phyloP scores from a whole-genome alignment of 208 protist genomes.

The Crithidia mellificae region DNA sequence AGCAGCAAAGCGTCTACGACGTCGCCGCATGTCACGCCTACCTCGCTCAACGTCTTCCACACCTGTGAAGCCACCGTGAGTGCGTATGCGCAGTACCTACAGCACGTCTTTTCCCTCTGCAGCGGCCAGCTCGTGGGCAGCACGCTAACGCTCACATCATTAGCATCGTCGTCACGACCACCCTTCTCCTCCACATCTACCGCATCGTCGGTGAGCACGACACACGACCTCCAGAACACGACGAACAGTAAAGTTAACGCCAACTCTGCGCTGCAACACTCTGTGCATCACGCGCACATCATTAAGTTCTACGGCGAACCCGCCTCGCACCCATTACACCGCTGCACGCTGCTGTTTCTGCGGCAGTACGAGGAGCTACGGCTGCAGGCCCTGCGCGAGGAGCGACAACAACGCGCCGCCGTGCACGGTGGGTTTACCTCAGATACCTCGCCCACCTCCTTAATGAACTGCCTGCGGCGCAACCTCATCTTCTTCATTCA shows the following conservation, averaged over 20 bases:
- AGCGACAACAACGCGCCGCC: constrained; percentile 6
- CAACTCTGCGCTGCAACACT: too few relatives aligned
- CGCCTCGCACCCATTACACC: constrained; percentile 38
- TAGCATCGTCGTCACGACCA: not conserved
- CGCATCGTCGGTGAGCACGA: too few relatives aligned
- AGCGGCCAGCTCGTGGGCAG: constrained; percentile 27
- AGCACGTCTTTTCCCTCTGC: constrained; percentile 25
- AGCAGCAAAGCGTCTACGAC: not conserved
- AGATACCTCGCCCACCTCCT: not conserved
- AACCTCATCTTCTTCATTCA: constrained; percentile 75
- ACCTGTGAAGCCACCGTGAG: constrained; percentile 34
- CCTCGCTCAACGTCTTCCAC: constrained; percentile 33
- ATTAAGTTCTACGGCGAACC: constrained; percentile 81
- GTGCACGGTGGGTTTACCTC: not conserved
- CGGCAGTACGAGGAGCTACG: constrained; percentile 51
- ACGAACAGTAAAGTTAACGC: too few relatives aligned
- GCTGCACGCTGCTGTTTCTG: constrained; percentile 54
- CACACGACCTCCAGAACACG: too few relatives aligned
- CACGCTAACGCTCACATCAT: constrained; percentile 8
- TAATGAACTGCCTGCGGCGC: constrained; percentile 35
- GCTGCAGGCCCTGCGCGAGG: not conserved
- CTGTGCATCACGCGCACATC: constrained; percentile 35
- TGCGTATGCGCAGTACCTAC: constrained; percentile 33
- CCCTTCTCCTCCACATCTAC: not conserved
- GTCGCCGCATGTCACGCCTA: not conserved